Percentiles rank a stretch among this genome's conserved stretches.
Evolutionary conservation across 345 rosid species (phyloP).

Genomic region (Triadica sebifera): DNA sequence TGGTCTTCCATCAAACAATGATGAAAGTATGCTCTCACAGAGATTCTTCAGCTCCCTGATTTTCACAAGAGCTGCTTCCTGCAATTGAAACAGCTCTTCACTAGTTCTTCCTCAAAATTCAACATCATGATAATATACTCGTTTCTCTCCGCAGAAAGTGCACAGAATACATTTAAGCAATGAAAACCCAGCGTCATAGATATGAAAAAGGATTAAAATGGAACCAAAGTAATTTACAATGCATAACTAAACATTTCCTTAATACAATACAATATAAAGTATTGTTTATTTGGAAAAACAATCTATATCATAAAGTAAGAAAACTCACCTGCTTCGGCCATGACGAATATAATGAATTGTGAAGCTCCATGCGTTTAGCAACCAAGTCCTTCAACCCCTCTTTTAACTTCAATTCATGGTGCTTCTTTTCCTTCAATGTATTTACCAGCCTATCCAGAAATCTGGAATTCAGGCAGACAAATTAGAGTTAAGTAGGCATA

Average conservation of each 20-base stretch:
- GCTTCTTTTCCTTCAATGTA: slow-evolving; percentile 80
- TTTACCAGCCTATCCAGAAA: slow-evolving; percentile 82
- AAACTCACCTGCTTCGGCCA: slow-evolving; percentile 89
- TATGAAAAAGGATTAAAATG: neutral
- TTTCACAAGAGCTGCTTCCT: slow-evolving; percentile 82
- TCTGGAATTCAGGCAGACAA: slow-evolving; percentile 40
- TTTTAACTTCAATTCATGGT: slow-evolving; percentile 73
- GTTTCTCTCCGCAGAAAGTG: neutral
- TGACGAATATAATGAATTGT: slow-evolving; percentile 75
- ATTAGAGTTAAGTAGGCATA: neutral
- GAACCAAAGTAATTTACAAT: neutral
- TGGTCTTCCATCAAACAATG: slow-evolving; percentile 94
- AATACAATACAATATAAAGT: neutral
- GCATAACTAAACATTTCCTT: neutral
- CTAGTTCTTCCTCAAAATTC: neutral
- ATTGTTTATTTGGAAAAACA: neutral
- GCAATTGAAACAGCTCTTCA: slow-evolving; percentile 26
- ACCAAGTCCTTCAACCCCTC: slow-evolving; percentile 79
- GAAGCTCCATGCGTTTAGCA: slow-evolving; percentile 85
- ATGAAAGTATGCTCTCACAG: slow-evolving; percentile 79
- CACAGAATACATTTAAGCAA: neutral
- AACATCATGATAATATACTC: neutral
- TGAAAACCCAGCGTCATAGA: neutral
- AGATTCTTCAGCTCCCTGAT: slow-evolving; percentile 86
- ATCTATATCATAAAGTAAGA: neutral